phyloP scores from a whole-genome alignment of 31 red algal species.

The Endocladia muricata region DNA sequence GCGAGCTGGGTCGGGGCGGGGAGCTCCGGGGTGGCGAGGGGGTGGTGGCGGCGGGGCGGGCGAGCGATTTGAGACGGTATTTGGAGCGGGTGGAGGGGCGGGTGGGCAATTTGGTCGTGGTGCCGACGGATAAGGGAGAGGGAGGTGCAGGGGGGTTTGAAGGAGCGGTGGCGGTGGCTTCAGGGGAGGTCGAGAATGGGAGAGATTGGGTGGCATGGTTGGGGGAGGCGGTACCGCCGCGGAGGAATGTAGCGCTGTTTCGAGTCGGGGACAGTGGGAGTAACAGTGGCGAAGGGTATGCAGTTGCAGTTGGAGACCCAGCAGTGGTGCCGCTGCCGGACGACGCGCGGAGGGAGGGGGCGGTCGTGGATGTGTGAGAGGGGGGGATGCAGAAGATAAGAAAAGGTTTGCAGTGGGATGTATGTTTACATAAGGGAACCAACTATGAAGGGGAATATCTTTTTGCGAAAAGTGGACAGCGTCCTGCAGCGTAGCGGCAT shows the following conservation, averaged over 20 bases:
- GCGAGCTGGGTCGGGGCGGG: background rate
- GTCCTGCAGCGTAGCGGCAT: too few species aligned
- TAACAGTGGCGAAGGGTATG: conserved; percentile 13
- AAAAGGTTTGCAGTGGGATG: too few species aligned
- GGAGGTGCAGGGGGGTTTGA: background rate
- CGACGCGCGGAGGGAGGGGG: background rate
- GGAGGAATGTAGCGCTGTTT: conserved; percentile 48
- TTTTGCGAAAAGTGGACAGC: too few species aligned
- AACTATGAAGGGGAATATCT: background rate
- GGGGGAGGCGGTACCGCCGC: conserved; percentile 39
- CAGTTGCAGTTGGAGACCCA: conserved; percentile 24
- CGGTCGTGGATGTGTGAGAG: too few species aligned
- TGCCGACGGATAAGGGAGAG: conserved; percentile 17
- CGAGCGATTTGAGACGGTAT: conserved; percentile 10
- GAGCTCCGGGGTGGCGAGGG: conserved; percentile 2
- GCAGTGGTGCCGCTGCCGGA: conserved; percentile 8
- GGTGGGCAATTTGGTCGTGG: background rate
- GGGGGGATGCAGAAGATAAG: too few species aligned
- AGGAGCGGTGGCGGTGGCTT: conserved; percentile 26
- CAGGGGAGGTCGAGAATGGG: conserved; percentile 8
- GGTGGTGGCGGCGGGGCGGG: conserved; percentile 20
- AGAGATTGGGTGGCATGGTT: conserved; percentile 61
- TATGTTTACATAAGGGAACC: background rate
- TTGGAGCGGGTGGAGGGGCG: background rate
- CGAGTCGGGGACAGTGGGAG: conserved; percentile 20